These are phyloP conservation scores for Litsea cubeba DNA, from an alignment of 164 flowering plant genomes.

Conservation along the genomic window DNA sequence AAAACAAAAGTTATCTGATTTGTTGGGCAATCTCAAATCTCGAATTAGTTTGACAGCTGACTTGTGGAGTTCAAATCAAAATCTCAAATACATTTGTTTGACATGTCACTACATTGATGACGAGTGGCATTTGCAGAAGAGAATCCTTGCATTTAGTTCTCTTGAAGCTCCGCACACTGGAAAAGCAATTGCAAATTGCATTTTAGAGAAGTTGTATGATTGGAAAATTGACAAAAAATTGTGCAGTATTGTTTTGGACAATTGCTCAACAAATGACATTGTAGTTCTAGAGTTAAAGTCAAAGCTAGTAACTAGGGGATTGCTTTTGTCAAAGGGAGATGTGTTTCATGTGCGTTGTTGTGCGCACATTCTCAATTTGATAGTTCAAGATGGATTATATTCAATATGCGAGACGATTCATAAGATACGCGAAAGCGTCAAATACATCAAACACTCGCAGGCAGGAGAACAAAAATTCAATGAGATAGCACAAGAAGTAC, in stretches of 20 bases:
- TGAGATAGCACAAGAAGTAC: conserved; percentile 45
- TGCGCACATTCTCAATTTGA: conserved; percentile 29
- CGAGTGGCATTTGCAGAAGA: conserved; percentile 20
- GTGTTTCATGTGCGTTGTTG: conserved; percentile 13
- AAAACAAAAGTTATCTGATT: conserved; percentile 53
- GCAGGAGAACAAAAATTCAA: conserved; percentile 40
- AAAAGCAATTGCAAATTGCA: conserved; percentile 40
- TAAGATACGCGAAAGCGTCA: conserved; percentile 56
- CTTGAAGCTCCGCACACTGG: conserved; percentile 17
- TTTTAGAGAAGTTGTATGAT: conserved; percentile 37
- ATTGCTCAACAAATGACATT: conserved; percentile 5
- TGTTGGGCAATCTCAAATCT: conserved; percentile 43
- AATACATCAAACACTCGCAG: conserved; percentile 51
- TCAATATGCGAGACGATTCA: conserved; percentile 14
- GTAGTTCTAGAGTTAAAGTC: background rate
- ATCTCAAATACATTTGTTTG: conserved; percentile 44
- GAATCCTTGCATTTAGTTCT: conserved; percentile 51
- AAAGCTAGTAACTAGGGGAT: background rate
- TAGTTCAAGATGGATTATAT: conserved; percentile 32
- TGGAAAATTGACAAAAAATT: conserved; percentile 34
- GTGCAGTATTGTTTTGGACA: conserved; percentile 59
- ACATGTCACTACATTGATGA: conserved; percentile 14
- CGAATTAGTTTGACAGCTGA: conserved; percentile 58
- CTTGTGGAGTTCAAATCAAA: conserved; percentile 54
- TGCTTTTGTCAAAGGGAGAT: conserved; percentile 36